phyloP scores from a whole-genome alignment of 805 yeast species.

The Hanseniaspora lachancei region DNA sequence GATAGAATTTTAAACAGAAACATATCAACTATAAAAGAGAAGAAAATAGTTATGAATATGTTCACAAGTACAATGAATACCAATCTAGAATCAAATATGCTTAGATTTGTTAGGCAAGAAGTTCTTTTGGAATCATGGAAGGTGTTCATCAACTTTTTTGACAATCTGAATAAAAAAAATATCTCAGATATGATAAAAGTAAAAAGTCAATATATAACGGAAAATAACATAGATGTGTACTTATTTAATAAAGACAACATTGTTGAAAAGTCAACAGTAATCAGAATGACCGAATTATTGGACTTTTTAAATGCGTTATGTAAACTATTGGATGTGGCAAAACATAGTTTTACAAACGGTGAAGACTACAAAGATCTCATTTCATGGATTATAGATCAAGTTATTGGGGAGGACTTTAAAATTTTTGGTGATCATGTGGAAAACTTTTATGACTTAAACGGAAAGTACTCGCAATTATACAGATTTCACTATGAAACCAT shows the following conservation, averaged over 20 bases:
- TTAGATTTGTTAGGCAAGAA: neutral
- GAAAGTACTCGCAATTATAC: neutral
- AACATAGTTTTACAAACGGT: neutral
- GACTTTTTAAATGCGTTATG: constrained; percentile 3
- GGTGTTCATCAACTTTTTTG: neutral
- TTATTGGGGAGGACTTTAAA: constrained; percentile 3
- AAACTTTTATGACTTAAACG: constrained; percentile 6
- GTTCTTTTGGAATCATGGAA: neutral
- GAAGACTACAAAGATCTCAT: neutral
- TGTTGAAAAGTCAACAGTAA: neutral
- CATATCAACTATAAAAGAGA: neutral
- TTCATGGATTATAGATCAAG: constrained; percentile 3
- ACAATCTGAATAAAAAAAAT: neutral
- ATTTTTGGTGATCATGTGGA: neutral
- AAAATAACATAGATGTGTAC: neutral
- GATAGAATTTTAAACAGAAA: neutral
- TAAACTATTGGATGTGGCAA: neutral
- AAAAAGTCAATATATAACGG: neutral
- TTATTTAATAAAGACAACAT: neutral
- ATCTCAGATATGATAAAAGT: constrained; percentile 2
- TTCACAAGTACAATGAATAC: neutral
- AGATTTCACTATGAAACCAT: constrained; percentile 5
- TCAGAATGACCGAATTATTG: neutral
- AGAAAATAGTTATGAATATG: neutral
- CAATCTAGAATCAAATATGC: neutral